These are phyloP conservation scores for Ricinus communis DNA, from an alignment of 345 rosid genomes.

Conservation along the genomic window DNA sequence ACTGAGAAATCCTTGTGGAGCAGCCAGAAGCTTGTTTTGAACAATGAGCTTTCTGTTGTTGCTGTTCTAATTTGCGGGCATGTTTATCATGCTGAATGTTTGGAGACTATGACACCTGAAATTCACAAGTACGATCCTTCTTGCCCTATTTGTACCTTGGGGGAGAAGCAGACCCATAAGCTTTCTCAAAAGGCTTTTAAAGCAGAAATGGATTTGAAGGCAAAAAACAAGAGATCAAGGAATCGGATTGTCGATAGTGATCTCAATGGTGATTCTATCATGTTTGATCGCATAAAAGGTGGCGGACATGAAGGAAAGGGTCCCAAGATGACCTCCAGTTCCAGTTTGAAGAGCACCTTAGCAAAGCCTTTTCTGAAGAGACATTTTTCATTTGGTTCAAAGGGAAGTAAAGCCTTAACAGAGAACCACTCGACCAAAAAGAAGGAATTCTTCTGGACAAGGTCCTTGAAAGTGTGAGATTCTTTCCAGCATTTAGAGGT, in stretches of 20 bases:
- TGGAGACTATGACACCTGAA: constrained; percentile 84
- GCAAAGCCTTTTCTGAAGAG: constrained; percentile 65
- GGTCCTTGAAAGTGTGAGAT: constrained; percentile 71
- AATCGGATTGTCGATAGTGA: constrained; percentile 65
- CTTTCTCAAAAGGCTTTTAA: constrained; percentile 78
- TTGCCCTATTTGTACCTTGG: constrained; percentile 90
- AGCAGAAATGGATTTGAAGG: constrained; percentile 72
- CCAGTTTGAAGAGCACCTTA: constrained; percentile 58
- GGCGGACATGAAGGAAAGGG: constrained; percentile 52
- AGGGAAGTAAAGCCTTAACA: constrained; percentile 48
- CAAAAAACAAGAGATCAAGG: constrained; percentile 64
- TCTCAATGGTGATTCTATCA: constrained; percentile 45
- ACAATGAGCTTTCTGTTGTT: constrained; percentile 66
- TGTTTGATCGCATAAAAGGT: constrained; percentile 45
- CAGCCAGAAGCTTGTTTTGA: constrained; percentile 61
- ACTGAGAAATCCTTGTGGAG: constrained; percentile 79
- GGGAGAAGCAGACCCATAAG: constrained; percentile 68
- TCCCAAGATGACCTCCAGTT: constrained; percentile 55
- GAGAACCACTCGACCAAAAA: constrained; percentile 55
- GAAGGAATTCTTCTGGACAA: constrained; percentile 89
- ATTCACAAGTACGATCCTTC: constrained; percentile 79
- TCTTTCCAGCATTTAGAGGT: constrained; percentile 35
- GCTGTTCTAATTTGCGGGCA: constrained; percentile 90
- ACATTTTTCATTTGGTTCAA: constrained; percentile 81
- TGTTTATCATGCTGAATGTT: constrained; percentile 93